Evolutionary conservation across 169 alveolate genomes (phyloP), one percentile per base, ranked within the genome.

Genomic region (Plasmodium knowlesi): DNA sequence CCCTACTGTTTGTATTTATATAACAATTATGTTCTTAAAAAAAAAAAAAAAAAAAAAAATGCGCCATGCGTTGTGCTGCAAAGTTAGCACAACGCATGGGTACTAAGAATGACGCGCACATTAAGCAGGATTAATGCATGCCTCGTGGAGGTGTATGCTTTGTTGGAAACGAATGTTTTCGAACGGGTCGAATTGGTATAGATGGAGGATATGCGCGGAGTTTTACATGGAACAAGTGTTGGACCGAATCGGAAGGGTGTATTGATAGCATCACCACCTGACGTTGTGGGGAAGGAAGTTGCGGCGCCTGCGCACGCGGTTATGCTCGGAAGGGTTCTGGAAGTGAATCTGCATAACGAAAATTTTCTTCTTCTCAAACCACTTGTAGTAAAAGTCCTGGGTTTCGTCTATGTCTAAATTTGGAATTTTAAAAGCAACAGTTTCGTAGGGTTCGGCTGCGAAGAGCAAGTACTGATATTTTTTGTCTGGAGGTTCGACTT

Each of bases 371-470:
- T 97, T 98, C 46, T 98, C 97, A 95, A 98, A 99, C 99, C 99
- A 98, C 88, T 97, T 96, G 53, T 97, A 97, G 92, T 97, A 97
- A 78, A 97, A 97, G 85, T 97, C 98, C 54, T 98, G 99, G 83
- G 96, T 95, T 82, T 96, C 97, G 92, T 98, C 99, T 10, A 99
- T 92, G 81, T 98, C 99, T 92, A 94, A 82, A 95, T 98, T 99
- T 8, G 99, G 99, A 14, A 98, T 98, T 95, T 98, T 99, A 91
- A 99, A 98, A n/a, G 98, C 99, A 46, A 99, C 97, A 57, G 99
- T 98, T 93, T 99, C 99, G 96, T 99, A 99, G 1, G 99, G 99
- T 88, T 99, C 99, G 9, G 99, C 99, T 14, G 99, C 99, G 94
- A 99, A 98, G 4, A 99, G 97, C 32, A 99, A 96, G 95, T 98